Base-by-base conservation (phyloP, 2,329 filamentous ascomycete genomes). In the Scopulariopsis brevicaulis region DNA sequence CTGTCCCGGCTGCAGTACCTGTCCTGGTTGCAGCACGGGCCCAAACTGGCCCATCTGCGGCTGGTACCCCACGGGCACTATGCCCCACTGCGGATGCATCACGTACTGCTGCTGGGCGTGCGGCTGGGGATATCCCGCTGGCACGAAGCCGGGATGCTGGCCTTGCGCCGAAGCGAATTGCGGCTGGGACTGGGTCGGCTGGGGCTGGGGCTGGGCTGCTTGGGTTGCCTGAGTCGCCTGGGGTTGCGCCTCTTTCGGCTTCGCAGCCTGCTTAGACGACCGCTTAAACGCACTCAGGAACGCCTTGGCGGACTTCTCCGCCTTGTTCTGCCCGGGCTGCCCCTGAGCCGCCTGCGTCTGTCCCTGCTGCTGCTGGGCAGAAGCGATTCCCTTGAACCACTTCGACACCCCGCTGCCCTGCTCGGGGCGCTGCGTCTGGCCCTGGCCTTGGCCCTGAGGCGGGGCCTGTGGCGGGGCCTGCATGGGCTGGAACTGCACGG, bases 251-350 rank as follows among this genome's bases (percentile, higher is more conserved):
- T 8, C 10, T 6, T 15, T 11, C 11, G 51, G 28, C 18, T 15
- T 54, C 43, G 51, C 22, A 6, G 51, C 51, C 14, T 65, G 62
- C 59, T 66, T 68, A 8, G 64, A 61, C 6, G 60, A 60, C 22
- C 65, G 60, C 52, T 66, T 66, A 24, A 68, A 66, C 2, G 63
- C 65, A 14, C 60, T 60, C 40, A 66, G 59, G 7, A 68, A 55
- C 7, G 63, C 62, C 51, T 65, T 64, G 35, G 61, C 56, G 7
- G 63, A 57, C 54, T 65, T 66, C 18, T 63, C 59, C 54, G 24
- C 20, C 56, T 58, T 54, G 22, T 22, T 24, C 34, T 50, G n/a
- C 32, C 61, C 4, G 59, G 51, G 58, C 22, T 62, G 58, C 18
- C 62, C 54, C 34, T 62, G 61, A 50, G 24, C 34, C 11, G 53